These are phyloP conservation scores for Geranomyces variabilis DNA, from an alignment of 192 early-diverging fungal genomes.

Conservation along the genomic window DNA sequence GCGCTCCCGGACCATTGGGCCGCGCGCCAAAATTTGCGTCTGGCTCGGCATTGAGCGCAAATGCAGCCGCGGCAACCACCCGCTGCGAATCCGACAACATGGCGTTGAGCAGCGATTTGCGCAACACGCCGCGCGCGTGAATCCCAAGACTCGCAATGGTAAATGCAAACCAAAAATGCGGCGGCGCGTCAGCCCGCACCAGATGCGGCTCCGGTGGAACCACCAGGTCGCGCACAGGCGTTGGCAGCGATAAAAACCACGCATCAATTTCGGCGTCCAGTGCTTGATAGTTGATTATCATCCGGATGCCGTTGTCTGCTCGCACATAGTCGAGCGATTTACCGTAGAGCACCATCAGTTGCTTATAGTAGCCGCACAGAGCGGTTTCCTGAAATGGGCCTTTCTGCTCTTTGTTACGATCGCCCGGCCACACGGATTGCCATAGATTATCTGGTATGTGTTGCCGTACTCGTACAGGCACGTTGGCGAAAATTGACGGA, in stretches of 20 bases:
- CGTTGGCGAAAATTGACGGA: constrained; percentile 24
- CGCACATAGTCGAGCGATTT: constrained; percentile 13
- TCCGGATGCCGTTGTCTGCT: constrained; percentile 12
- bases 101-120: constrained; percentile 18
- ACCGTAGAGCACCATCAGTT: constrained; percentile 18
- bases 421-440: constrained; percentile 16
- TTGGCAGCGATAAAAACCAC: constrained; percentile 26
- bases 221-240: constrained; percentile 13
- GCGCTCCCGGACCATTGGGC: not conserved
- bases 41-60: constrained; percentile 11
- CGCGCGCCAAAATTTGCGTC: not conserved
- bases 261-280: constrained; percentile 23
- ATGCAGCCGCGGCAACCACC: constrained; percentile 16
- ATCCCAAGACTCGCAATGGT: constrained; percentile 3
- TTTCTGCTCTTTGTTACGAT: not conserved
- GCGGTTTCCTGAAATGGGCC: not conserved
- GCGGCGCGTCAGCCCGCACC: not conserved
- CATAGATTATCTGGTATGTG: constrained; percentile 22
- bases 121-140: constrained; percentile 22
- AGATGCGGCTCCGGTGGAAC: not conserved
- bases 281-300: constrained; percentile 22
- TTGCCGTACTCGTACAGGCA: constrained; percentile 12
- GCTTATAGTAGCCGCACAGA: constrained; percentile 10
- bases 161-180: constrained; percentile 25
- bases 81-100: constrained; percentile 7